A percentile compares a stretch with the other conserved stretches of the same genome.
Conservation (phyloP, 768 basidiomycete species). For the Wakefieldia striispora region DNA sequence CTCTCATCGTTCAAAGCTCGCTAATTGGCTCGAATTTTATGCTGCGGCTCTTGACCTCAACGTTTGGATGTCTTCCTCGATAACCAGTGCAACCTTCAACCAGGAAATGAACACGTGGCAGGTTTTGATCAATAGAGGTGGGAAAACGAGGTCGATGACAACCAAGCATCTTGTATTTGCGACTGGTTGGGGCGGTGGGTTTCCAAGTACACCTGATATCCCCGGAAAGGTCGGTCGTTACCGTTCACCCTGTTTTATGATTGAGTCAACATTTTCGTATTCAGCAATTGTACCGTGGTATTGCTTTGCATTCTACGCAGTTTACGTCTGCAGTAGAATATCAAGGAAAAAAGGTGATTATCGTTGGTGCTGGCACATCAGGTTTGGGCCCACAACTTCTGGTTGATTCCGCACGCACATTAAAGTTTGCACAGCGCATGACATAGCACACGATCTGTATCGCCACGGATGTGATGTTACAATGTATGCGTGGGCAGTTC, state of each 20-base stretch:
- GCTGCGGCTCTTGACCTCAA: slow-evolving; percentile 56
- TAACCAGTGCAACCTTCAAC: slow-evolving; percentile 35
- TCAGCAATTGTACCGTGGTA: slow-evolving; percentile 51
- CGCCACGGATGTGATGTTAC: slow-evolving; percentile 29
- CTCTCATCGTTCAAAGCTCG: slow-evolving; percentile 38
- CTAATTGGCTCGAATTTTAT: slow-evolving; percentile 63
- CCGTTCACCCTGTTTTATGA: no score
- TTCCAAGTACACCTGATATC: slow-evolving; percentile 44
- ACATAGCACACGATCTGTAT: slow-evolving; percentile 37
- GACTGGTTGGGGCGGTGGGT: slow-evolving; percentile 50
- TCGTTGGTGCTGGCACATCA: slow-evolving; percentile 64
- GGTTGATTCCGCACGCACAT: not conserved
- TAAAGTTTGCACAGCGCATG: slow-evolving; percentile 29
- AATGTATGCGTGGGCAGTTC: slow-evolving; percentile 12
- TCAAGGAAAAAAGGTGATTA: slow-evolving; percentile 61
- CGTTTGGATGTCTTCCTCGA: slow-evolving; percentile 52
- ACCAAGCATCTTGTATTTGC: slow-evolving; percentile 56
- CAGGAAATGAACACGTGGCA: slow-evolving; percentile 40
- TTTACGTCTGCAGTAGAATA: slow-evolving; percentile 46
- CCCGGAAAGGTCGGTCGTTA: slow-evolving; percentile 37
- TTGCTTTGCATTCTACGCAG: slow-evolving; percentile 51
- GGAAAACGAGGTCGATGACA: slow-evolving; percentile 30
- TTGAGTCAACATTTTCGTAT: no score
- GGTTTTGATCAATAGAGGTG: slow-evolving; percentile 35
- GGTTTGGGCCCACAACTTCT: slow-evolving; percentile 28